Conservation (phyloP, 2,329 filamentous ascomycete species). For the Berkeleyomyces basicola region DNA sequence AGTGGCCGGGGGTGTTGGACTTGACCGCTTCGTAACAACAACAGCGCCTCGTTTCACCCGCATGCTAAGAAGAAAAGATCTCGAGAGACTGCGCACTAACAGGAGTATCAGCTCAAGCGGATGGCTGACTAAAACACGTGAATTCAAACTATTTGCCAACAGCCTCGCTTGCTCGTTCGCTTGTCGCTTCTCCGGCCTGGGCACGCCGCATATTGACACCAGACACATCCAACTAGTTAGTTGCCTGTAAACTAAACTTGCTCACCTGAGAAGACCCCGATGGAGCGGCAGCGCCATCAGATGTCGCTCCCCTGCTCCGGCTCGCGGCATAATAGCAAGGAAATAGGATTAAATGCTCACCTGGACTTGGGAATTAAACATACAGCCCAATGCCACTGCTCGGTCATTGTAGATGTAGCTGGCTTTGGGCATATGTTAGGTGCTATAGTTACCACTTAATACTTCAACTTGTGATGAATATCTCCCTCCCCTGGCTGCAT, state of each 20-base stretch:
- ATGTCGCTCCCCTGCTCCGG: not conserved
- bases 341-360: not conserved
- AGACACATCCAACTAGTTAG: too few relatives aligned
- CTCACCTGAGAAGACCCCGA: too few relatives aligned
- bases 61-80: not conserved
- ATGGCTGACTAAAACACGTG: not conserved
- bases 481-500: not conserved
- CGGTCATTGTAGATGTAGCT: not conserved
- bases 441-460: not conserved
- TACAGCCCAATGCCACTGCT: not conserved
- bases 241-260: too few relatives aligned
- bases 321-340: not conserved
- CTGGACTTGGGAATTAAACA: not conserved
- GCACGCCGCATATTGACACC: not conserved
- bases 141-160: not conserved
- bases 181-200: not conserved
- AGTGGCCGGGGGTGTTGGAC: not conserved
- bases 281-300: not conserved
- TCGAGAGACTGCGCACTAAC: not conserved
- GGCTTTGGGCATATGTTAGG: not conserved
- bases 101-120: not conserved
- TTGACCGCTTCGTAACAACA: not conserved
- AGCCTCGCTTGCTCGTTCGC: not conserved
- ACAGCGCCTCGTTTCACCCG: not conserved
- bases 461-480: not conserved